Evolutionary conservation across 1,139 yeast species (phyloP).

Genomic region (Candida mesenterica): DNA sequence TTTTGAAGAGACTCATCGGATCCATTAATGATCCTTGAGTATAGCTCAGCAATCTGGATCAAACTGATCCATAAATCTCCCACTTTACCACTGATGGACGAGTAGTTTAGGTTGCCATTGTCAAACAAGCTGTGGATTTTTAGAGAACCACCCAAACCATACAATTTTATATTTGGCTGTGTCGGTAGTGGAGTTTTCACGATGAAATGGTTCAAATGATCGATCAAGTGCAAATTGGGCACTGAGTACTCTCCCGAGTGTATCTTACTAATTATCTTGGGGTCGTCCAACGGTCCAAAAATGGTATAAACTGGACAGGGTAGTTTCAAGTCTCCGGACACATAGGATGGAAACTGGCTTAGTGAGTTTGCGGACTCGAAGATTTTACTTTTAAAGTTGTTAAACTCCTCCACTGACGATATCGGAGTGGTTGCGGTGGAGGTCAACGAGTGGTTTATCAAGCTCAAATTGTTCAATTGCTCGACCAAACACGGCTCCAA

Average conservation of each 20-base stretch:
- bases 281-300: conserved; percentile 76
- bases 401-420: conserved; percentile 2
- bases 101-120: conserved; percentile 46
- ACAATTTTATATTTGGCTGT: conserved; percentile 48
- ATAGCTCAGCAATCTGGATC: conserved; percentile 63
- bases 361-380: conserved; percentile 33
- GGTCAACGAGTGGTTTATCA: conserved; percentile 19
- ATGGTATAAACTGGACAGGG: conserved; percentile 72
- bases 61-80: conserved; percentile 78
- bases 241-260: conserved; percentile 51
- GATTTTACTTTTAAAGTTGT: conserved; percentile 38
- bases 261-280: conserved; percentile 60
- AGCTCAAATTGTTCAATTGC: conserved; percentile 46
- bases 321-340: conserved; percentile 46
- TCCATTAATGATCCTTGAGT: conserved; percentile 16
- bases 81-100: conserved; percentile 50
- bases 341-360: conserved; percentile 54
- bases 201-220: conserved; percentile 50
- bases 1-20: conserved; percentile 12
- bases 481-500: conserved; percentile 46
- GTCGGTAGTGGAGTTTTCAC: conserved; percentile 38
- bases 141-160: conserved; percentile 73
- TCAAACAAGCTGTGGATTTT: conserved; percentile 69
- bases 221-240: conserved; percentile 59
- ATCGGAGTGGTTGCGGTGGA: background rate